phyloP scores from a whole-genome alignment of 176 grass and related monocot species.

The Olyra latifolia region DNA sequence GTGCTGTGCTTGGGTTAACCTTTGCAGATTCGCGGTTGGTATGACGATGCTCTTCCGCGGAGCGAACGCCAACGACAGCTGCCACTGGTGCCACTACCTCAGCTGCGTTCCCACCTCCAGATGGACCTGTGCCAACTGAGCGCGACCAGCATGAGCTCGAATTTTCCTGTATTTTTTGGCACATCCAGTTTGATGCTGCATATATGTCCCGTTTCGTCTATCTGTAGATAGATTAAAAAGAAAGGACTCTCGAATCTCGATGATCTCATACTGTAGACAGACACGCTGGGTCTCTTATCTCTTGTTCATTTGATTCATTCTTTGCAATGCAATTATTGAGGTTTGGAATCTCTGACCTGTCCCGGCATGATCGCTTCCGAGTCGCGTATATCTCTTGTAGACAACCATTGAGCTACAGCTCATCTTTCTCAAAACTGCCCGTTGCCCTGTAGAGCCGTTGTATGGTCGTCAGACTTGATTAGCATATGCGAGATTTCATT shows the following conservation, averaged over 20 bases:
- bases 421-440: background rate
- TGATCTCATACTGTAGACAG: conserved; percentile 7
- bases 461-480: background rate
- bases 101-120: conserved; percentile 81
- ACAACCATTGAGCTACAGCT: conserved; percentile 1
- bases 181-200: conserved; percentile 11
- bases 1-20: background rate
- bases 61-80: conserved; percentile 79
- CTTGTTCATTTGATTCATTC: conserved; percentile 51
- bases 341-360: conserved; percentile 23
- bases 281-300: conserved; percentile 6
- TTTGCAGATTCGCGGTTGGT: conserved; percentile 67
- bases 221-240: conserved; percentile 42
- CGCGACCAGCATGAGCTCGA: background rate
- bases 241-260: background rate
- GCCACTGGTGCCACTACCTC: conserved; percentile 90
- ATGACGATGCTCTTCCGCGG: conserved; percentile 77
- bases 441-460: background rate
- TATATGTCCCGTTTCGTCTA: background rate
- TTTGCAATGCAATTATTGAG: conserved; percentile 40
- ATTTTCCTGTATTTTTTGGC: background rate
- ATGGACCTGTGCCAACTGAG: conserved; percentile 76
- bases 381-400: background rate
- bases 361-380: background rate
- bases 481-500: conserved; percentile 23